Evolutionary conservation across 169 alveolate species (phyloP).

Genomic region (Plasmodium billcollinsi): DNA sequence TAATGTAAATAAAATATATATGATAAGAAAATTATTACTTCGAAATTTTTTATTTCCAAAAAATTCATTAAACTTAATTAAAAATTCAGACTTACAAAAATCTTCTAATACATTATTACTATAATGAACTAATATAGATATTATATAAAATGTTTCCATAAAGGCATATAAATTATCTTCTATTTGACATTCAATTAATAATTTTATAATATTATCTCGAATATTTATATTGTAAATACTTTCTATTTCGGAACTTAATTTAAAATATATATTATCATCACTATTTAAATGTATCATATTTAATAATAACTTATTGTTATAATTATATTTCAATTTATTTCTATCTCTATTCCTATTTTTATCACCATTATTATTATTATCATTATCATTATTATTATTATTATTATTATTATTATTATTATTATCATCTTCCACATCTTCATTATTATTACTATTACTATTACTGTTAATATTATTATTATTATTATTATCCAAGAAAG

Average conservation of each 20-base stretch:
- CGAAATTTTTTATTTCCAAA: conserved; percentile 44
- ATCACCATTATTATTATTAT: not conserved
- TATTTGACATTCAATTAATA: conserved; percentile 67
- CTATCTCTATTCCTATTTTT: not conserved
- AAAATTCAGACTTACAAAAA: conserved; percentile 59
- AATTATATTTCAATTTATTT: not conserved
- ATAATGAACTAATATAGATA: conserved; percentile 58
- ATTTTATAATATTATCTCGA: conserved; percentile 60
- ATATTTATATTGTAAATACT: conserved; percentile 66
- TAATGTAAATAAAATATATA: conserved; percentile 64
- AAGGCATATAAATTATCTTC: conserved; percentile 76
- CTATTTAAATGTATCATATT: conserved; percentile 49
- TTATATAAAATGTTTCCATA: conserved; percentile 75
- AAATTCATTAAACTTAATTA: conserved; percentile 42
- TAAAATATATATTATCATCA: conserved; percentile 47
- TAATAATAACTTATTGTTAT: conserved; percentile 23
- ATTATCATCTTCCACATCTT: not conserved
- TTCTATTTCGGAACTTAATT: conserved; percentile 68
- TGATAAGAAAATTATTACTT: conserved; percentile 44
- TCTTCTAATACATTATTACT: conserved; percentile 62
- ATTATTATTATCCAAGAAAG: not conserved
- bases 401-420: not conserved
- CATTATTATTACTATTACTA: not conserved
- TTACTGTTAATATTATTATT: not conserved
- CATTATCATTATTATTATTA: not conserved